Percentiles rank a stretch among this genome's conserved stretches.
Evolutionary conservation across 345 rosid species (phyloP).

Genomic region (Corchorus capsularis): DNA sequence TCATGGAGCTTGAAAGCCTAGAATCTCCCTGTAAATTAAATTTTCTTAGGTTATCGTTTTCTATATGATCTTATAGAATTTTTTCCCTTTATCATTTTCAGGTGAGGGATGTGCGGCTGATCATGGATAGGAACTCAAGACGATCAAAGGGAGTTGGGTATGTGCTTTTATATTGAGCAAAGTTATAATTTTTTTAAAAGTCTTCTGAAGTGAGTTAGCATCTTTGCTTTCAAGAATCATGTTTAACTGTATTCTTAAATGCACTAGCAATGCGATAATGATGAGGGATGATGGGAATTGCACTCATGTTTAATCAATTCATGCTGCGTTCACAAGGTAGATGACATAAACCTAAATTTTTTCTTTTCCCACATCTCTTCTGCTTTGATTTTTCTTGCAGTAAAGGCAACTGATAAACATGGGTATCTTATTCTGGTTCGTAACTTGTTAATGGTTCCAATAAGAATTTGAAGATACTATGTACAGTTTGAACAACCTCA

Average conservation of each 20-base stretch:
- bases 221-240: conserved; percentile 66
- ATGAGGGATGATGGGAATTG: conserved; percentile 95
- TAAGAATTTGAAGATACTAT: not conserved
- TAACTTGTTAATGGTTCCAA: conserved; percentile 20
- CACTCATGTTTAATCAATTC: conserved; percentile 98
- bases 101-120: conserved; percentile 98
- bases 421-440: conserved; percentile 30
- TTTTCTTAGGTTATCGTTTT: conserved; percentile 6
- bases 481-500: not conserved
- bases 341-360: conserved; percentile 72
- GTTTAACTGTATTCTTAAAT: conserved; percentile 94
- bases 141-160: conserved; percentile 99
- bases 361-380: conserved; percentile 41
- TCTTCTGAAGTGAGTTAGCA: conserved; percentile 47
- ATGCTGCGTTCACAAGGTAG: conserved; percentile 87
- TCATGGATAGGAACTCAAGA: conserved; percentile 96
- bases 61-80: conserved; percentile 14
- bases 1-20: conserved; percentile 9
- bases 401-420: conserved; percentile 33
- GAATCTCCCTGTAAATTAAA: not conserved
- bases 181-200: conserved; percentile 32
- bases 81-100: conserved; percentile 36
- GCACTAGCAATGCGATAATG: conserved; percentile 96
- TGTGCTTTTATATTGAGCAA: conserved; percentile 30
- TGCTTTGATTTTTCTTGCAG: conserved; percentile 33